A percentile compares a stretch with the other conserved stretches of the same genome.
phyloP scores from a whole-genome alignment of 2,329 filamentous ascomycete genomes.

The Botrytis pseudocinerea region DNA sequence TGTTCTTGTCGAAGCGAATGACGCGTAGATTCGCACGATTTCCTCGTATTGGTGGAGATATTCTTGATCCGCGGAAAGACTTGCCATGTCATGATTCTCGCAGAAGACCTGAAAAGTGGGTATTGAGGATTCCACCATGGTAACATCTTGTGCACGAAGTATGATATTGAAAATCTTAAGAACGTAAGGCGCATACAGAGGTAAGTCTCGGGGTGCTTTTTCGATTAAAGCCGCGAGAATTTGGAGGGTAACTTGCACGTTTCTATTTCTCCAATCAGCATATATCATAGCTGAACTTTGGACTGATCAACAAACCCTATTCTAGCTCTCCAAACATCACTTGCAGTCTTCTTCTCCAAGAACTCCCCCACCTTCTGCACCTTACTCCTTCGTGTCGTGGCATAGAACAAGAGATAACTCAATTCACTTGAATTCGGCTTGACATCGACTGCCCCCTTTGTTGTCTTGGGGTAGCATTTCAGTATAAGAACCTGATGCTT shows the following conservation, averaged over 20 bases:
- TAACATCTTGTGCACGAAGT: slow-evolving; percentile 82
- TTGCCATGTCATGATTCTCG: slow-evolving; percentile 81
- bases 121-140: slow-evolving; percentile 88
- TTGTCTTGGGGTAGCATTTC: slow-evolving; percentile 93
- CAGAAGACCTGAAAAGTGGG: slow-evolving; percentile 87
- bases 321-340: slow-evolving; percentile 84
- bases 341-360: slow-evolving; percentile 88
- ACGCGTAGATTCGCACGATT: slow-evolving; percentile 76
- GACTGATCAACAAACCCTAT: slow-evolving; percentile 67
- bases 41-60: slow-evolving; percentile 82
- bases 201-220: slow-evolving; percentile 86
- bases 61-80: slow-evolving; percentile 79
- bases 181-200: slow-evolving; percentile 82
- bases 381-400: slow-evolving; percentile 89
- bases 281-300: background rate
- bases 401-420: slow-evolving; percentile 96
- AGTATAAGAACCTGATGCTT: slow-evolving; percentile 96
- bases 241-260: slow-evolving; percentile 91
- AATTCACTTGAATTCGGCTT: slow-evolving; percentile 96
- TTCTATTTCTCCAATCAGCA: slow-evolving; percentile 53
- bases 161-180: slow-evolving; percentile 82
- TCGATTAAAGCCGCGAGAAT: slow-evolving; percentile 91
- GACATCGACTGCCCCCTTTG: slow-evolving; percentile 87
- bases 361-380: slow-evolving; percentile 95
- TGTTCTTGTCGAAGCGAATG: slow-evolving; percentile 68